Conservation (phyloP, 345 rosid genomes). For the Pugionium cornutum region DNA sequence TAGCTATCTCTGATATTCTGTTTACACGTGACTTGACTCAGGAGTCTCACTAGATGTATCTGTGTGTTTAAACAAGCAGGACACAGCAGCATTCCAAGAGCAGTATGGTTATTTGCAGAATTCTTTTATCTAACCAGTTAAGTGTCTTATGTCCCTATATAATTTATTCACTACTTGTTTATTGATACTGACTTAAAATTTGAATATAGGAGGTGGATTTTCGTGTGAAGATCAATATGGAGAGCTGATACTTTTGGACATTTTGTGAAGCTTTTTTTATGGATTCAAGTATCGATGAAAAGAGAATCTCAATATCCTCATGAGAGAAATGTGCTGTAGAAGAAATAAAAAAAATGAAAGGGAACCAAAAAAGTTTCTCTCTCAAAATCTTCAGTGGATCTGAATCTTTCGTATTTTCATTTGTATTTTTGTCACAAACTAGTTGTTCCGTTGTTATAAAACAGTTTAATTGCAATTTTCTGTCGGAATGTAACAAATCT, state of each 20-base stretch:
- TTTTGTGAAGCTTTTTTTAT: conserved; percentile 23
- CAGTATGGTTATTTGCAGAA: conserved; percentile 36
- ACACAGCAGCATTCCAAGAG: conserved; percentile 33
- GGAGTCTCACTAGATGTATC: conserved; percentile 14
- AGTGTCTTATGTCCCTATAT: neutral
- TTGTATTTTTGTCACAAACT: neutral
- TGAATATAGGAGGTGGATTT: neutral
- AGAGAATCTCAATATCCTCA: conserved; percentile 8
- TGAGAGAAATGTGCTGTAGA: neutral
- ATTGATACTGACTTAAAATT: too few relatives aligned
- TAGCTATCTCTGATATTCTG: conserved; percentile 11
- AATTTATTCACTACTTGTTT: conserved; percentile 8
- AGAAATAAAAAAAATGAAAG: neutral
- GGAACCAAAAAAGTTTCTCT: neutral
- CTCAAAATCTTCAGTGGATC: conserved; percentile 2
- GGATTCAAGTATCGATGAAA: conserved; percentile 21
- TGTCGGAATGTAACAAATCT: neutral
- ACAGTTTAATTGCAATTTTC: neutral
- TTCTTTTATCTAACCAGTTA: conserved; percentile 21
- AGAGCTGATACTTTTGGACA: conserved; percentile 26
- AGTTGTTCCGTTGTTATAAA: conserved; percentile 12
- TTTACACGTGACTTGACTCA: conserved; percentile 33
- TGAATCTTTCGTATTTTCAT: neutral
- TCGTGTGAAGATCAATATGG: conserved; percentile 4
- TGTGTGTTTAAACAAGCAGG: conserved; percentile 28